phyloP scores from a whole-genome alignment of 2,329 filamentous ascomycete species.

The Aspergillus arachidicola region DNA sequence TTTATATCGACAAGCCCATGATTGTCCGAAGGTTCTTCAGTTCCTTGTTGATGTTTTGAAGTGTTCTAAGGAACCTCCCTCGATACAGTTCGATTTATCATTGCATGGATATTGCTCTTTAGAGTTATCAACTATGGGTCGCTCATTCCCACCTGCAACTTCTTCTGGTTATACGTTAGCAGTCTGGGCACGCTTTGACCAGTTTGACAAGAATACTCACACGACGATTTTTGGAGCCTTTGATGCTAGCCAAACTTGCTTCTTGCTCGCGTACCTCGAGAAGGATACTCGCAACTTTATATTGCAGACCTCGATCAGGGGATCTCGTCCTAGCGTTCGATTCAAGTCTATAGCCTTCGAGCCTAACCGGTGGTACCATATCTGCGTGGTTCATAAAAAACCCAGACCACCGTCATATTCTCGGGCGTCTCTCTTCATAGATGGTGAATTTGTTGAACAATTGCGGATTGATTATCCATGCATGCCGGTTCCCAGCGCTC shows the following conservation, averaged over 20 bases:
- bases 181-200: slow-evolving; percentile 85
- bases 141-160: slow-evolving; percentile 78
- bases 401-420: slow-evolving; percentile 74
- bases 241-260: slow-evolving; percentile 88
- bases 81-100: slow-evolving; percentile 92
- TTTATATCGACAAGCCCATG: slow-evolving; percentile 63
- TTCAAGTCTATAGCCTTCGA: slow-evolving; percentile 84
- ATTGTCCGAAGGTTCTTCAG: slow-evolving; percentile 58
- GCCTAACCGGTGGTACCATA: slow-evolving; percentile 85
- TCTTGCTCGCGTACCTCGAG: slow-evolving; percentile 90
- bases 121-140: slow-evolving; percentile 83
- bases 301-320: slow-evolving; percentile 89
- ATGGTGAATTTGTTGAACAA: slow-evolving; percentile 93
- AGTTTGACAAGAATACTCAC: slow-evolving; percentile 80
- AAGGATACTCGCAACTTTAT: slow-evolving; percentile 93
- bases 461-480: slow-evolving; percentile 85
- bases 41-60: slow-evolving; percentile 76
- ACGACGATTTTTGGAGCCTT: slow-evolving; percentile 97
- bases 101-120: slow-evolving; percentile 85
- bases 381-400: slow-evolving; percentile 82
- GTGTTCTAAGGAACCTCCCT: slow-evolving; percentile 74
- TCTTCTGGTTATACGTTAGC: slow-evolving; percentile 85
- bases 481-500: slow-evolving; percentile 65
- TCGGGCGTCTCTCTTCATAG: slow-evolving; percentile 84
- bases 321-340: slow-evolving; percentile 82